A percentile compares a stretch with the other conserved stretches of the same genome.
phyloP scores from a whole-genome alignment of 352 stramenopile species.

The Globisporangium radiosum region DNA sequence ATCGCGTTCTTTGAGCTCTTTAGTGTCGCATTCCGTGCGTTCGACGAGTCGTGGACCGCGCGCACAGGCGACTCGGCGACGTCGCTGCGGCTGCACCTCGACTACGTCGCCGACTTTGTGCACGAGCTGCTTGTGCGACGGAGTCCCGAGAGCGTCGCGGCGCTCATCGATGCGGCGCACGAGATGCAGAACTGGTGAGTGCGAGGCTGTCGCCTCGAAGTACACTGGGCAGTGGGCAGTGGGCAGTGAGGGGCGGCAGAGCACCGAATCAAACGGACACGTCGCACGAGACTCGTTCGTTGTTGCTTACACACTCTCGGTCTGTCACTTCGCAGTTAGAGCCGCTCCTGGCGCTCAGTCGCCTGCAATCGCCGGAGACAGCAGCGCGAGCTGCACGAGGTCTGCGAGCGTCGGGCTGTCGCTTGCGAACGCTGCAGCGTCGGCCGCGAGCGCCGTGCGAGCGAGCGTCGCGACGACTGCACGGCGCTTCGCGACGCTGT shows the following conservation, averaged over 20 bases:
- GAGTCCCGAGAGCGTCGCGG: slow-evolving; percentile 45
- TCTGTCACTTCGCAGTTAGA: neutral
- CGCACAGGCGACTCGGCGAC: slow-evolving; percentile 34
- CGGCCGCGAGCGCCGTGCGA: neutral
- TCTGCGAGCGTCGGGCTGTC: slow-evolving; percentile 9
- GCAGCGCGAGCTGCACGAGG: slow-evolving; percentile 12
- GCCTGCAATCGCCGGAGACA: slow-evolving; percentile 12
- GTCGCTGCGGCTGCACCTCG: slow-evolving; percentile 49
- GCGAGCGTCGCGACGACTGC: slow-evolving; percentile 28
- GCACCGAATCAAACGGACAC: too few relatives aligned
- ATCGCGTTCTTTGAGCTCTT: slow-evolving; percentile 82
- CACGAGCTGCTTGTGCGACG: slow-evolving; percentile 71
- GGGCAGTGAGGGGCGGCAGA: too few relatives aligned
- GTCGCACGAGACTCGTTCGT: neutral
- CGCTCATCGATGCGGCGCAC: slow-evolving; percentile 59
- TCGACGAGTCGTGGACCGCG: slow-evolving; percentile 63
- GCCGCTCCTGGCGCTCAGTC: neutral
- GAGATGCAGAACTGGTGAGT: slow-evolving; percentile 73
- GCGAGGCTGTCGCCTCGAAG: neutral
- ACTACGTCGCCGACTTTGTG: slow-evolving; percentile 60
- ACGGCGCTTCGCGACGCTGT: slow-evolving; percentile 37
- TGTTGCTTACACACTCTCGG: neutral
- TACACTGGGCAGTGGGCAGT: too few relatives aligned
- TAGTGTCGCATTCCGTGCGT: slow-evolving; percentile 62
- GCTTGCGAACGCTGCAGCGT: neutral